A percentile compares a stretch with the other conserved stretches of the same genome.
These are phyloP conservation scores for Aspergillus ostianus DNA, from an alignment of 495 filamentous ascomycete genomes.

Conservation along the genomic window DNA sequence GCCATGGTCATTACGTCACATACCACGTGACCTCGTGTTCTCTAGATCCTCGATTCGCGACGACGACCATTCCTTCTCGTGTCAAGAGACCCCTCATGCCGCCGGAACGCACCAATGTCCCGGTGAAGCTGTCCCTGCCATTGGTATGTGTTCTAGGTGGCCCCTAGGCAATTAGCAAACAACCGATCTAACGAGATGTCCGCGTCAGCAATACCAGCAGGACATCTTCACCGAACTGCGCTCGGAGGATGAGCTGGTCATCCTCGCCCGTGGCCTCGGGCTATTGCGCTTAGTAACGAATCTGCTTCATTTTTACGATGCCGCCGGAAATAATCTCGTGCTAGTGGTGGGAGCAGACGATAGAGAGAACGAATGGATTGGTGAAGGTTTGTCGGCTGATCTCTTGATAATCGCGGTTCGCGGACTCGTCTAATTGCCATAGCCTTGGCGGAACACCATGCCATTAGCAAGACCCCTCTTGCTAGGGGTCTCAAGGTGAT, in stretches of 20 bases:
- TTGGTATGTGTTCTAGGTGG: constrained; percentile 55
- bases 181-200: constrained; percentile 11
- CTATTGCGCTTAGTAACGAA: constrained; percentile 89
- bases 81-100: constrained; percentile 50
- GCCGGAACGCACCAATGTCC: constrained; percentile 56
- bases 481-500: constrained; percentile 85
- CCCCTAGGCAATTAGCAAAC: neutral
- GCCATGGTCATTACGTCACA: constrained; percentile 31
- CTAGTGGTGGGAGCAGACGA: constrained; percentile 89
- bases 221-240: constrained; percentile 89
- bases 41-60: constrained; percentile 19
- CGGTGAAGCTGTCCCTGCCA: constrained; percentile 91
- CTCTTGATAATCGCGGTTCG: neutral
- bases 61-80: constrained; percentile 17
- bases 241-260: constrained; percentile 86
- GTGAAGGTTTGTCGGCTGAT: constrained; percentile 54
- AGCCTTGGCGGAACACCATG: constrained; percentile 90
- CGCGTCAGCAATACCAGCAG: constrained; percentile 71
- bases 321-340: constrained; percentile 88
- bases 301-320: constrained; percentile 93
- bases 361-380: constrained; percentile 91
- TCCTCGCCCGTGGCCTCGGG: constrained; percentile 88
- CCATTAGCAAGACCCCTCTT: constrained; percentile 71
- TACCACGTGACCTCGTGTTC: constrained; percentile 35
- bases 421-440: constrained; percentile 16